Evolutionary conservation across 202 grass and related monocot genomes (phyloP), one percentile per base, ranked within the genome.

Genomic region (Bolboschoenoplectus hybrid): DNA sequence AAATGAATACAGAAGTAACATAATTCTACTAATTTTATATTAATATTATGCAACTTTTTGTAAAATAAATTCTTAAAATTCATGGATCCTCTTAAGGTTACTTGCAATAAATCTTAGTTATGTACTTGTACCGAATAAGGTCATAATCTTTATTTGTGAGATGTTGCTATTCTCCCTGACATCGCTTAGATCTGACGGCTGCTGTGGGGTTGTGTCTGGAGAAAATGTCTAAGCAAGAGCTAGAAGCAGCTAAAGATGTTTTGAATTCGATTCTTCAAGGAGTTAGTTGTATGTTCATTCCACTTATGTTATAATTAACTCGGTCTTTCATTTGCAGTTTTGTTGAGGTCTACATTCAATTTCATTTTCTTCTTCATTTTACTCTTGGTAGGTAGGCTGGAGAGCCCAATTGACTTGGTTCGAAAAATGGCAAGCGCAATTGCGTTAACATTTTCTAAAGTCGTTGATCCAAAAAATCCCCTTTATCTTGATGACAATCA

Each of bases 381-480:
- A 89, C 9, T 87, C 63, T 91, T 72, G 67, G 3, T 85, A 98
- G 96, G 91, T 92, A 94, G 96, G 74, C 83, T 98, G 86, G 96
- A 98, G 91, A 98, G 93, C 82, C 96, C 96, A 73, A 87, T 92
- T 78, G 91, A 93, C 89, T 89, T 92, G 86, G 84, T 98, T 71
- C 87, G 96, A 61, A 98, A 91, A 87, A 98, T 95, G 96, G 96
- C 96, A 55, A 89, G 86, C 57, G 87, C 96, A 86, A 67, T 96
- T 92, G 93, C 93, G 85, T 89, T 95, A 82, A 89, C 90, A 87
- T 98, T 95, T 89, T 96, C 96, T 66, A 94, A 89, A 91, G 55
- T 92, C n/a, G 93, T 98, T 86, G 96, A 98, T 89, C 91, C 96
- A 26, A 90, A 95, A 83, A 95, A 95, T 66, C 93, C 93, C 88